Conservation (phyloP, 352 stramenopile species). For the Blastocystis sp. region DNA sequence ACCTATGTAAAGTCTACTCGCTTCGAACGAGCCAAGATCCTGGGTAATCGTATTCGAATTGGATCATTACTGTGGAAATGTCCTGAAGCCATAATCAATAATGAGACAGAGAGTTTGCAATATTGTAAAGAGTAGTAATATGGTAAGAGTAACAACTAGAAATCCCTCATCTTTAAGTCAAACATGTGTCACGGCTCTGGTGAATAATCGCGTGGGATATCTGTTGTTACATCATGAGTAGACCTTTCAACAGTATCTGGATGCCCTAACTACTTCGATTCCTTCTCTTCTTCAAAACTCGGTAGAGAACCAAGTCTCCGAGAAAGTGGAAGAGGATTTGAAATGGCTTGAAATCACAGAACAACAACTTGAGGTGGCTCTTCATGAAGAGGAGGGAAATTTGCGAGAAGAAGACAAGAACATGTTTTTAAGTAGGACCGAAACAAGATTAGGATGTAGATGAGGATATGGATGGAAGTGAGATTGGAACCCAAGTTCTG, state of each 20-base stretch:
- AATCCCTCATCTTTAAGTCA: too few relatives aligned
- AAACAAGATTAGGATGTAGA: background rate
- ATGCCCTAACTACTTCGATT: background rate
- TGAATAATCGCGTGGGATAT: too few relatives aligned
- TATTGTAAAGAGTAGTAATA: too few relatives aligned
- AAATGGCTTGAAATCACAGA: background rate
- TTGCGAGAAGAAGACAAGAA: background rate
- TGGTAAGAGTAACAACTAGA: too few relatives aligned
- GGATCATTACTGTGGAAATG: constrained; percentile 15
- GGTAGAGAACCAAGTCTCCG: too few relatives aligned
- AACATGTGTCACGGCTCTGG: too few relatives aligned
- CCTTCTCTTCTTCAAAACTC: background rate
- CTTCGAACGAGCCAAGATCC: background rate
- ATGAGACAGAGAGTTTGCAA: too few relatives aligned
- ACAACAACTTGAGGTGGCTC: background rate
- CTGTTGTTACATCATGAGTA: too few relatives aligned
- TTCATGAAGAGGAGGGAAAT: background rate
- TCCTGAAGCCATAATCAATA: too few relatives aligned
- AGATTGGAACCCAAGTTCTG: background rate
- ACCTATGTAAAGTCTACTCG: background rate
- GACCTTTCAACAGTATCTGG: background rate
- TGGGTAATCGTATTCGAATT: background rate
- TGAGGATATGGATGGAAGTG: constrained; percentile 19
- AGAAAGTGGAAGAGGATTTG: too few relatives aligned
- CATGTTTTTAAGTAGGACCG: background rate